Percentiles rank a stretch among this genome's conserved stretches.
These are phyloP conservation scores for Naganishia cerealis DNA, from an alignment of 1,284 basidiomycete genomes.

Conservation along the genomic window DNA sequence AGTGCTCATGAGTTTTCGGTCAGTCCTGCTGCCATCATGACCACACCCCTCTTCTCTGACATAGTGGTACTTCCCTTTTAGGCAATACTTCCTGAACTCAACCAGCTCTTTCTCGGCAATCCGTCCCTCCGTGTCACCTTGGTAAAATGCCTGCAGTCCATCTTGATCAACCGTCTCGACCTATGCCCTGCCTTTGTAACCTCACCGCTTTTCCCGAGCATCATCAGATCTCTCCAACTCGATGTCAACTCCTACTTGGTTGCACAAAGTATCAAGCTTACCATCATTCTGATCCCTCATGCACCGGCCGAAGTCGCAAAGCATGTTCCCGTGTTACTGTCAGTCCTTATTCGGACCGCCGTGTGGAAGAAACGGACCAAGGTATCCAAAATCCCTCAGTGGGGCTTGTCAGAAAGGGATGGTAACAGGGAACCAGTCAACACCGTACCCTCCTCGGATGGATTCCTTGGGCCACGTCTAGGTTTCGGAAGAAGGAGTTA, in stretches of 20 bases:
- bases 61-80: neutral
- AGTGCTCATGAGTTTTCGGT: neutral
- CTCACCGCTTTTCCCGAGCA: conserved; percentile 16
- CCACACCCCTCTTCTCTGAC: neutral
- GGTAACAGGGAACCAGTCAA: conserved; percentile 4
- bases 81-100: conserved; percentile 7
- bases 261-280: conserved; percentile 10
- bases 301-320: conserved; percentile 4
- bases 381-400: conserved; percentile 2
- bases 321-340: neutral
- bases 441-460: conserved; percentile 14
- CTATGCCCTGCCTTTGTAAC: conserved; percentile 36
- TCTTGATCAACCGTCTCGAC: conserved; percentile 36
- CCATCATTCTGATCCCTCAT: conserved; percentile 10
- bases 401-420: conserved; percentile 2
- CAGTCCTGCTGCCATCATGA: neutral
- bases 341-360: conserved; percentile 2
- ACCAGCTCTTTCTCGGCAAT: conserved; percentile 20
- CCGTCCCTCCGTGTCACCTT: conserved; percentile 25
- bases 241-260: conserved; percentile 13
- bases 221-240: conserved; percentile 6
- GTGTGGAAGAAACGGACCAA: conserved; percentile 8
- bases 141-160: conserved; percentile 27
- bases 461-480: conserved; percentile 3
- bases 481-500: neutral